Evolutionary conservation across 352 stramenopile species (phyloP).

Genomic region (Pythium aristosporum): DNA sequence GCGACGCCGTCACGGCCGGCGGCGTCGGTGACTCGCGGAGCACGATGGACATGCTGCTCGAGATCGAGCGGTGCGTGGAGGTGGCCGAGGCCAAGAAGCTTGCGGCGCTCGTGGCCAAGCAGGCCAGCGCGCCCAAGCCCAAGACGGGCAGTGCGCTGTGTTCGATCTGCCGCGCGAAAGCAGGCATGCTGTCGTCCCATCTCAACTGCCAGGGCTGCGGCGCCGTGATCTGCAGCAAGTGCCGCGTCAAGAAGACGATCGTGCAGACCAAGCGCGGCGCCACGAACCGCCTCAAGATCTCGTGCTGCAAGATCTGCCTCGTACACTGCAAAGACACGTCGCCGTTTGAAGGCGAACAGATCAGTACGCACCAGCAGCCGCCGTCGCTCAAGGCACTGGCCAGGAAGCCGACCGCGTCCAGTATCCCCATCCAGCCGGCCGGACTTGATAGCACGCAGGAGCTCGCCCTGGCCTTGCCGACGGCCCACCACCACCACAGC

Average conservation of each 20-base stretch:
- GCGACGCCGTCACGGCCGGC: conserved; percentile 55
- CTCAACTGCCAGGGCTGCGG: conserved; percentile 62
- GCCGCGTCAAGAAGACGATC: conserved; percentile 58
- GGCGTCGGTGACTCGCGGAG: conserved; percentile 66
- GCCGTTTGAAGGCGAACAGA: conserved; percentile 53
- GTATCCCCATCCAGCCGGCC: not conserved
- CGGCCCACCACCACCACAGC: not conserved
- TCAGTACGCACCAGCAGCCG: conserved; percentile 29
- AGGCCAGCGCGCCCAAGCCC: conserved; percentile 32
- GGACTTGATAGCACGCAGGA: conserved; percentile 15
- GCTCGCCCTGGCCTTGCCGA: conserved; percentile 20
- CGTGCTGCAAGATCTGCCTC: conserved; percentile 72
- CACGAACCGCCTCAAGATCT: conserved; percentile 50
- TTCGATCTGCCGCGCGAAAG: conserved; percentile 64
- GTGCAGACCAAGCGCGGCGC: conserved; percentile 40
- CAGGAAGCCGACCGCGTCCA: conserved; percentile 22
- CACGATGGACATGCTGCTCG: conserved; percentile 70
- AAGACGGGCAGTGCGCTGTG: conserved; percentile 40
- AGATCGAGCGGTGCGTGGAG: conserved; percentile 39
- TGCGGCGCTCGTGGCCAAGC: conserved; percentile 49
- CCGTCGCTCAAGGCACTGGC: conserved; percentile 20
- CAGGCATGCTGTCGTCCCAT: conserved; percentile 51
- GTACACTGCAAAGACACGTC: conserved; percentile 69
- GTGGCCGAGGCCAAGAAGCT: conserved; percentile 72
- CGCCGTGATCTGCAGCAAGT: conserved; percentile 75